Evolutionary conservation across 441 rosid species (phyloP).

Genomic region (Euphorbia corollata): DNA sequence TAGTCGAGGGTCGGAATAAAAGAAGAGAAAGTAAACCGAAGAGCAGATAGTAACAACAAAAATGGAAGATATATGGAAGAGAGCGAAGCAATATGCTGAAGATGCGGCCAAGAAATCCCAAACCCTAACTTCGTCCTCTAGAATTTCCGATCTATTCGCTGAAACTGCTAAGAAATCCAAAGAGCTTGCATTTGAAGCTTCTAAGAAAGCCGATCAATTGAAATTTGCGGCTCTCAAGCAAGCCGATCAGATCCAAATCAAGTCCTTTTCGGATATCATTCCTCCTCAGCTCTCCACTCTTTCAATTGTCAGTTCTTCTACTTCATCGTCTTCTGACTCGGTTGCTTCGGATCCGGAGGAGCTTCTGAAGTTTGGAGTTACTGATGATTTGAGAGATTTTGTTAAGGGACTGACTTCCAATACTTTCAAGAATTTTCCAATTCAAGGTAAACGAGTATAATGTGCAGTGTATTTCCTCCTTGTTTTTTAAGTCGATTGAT

Average conservation of each 20-base stretch:
- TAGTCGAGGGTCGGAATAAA: background rate
- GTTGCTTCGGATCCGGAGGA: constrained; percentile 28
- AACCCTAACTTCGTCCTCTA: constrained; percentile 45
- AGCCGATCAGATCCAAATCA: constrained; percentile 43
- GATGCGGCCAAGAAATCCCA: constrained; percentile 81
- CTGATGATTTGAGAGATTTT: constrained; percentile 52
- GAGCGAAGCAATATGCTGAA: constrained; percentile 71
- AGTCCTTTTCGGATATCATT: constrained; percentile 52
- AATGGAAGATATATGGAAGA: constrained; percentile 80
- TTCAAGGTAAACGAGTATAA: constrained; percentile 30
- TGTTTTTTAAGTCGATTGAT: background rate
- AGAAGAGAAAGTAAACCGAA: background rate
- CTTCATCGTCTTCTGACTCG: constrained; percentile 27
- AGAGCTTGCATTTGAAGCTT: constrained; percentile 67
- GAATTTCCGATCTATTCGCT: constrained; percentile 49
- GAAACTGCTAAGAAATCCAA: constrained; percentile 49
- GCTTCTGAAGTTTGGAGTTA: constrained; percentile 49
- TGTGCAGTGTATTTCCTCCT: background rate
- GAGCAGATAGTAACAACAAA: constrained; percentile 7
- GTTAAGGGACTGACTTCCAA: constrained; percentile 60
- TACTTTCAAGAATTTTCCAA: constrained; percentile 65
- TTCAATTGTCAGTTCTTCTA: constrained; percentile 25
- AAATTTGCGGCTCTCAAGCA: constrained; percentile 26
- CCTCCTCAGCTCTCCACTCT: constrained; percentile 53
- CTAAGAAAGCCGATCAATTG: constrained; percentile 46